These are phyloP conservation scores for Hyaloscypha hepaticicola DNA, from an alignment of 495 filamentous ascomycete genomes.

Conservation along the genomic window DNA sequence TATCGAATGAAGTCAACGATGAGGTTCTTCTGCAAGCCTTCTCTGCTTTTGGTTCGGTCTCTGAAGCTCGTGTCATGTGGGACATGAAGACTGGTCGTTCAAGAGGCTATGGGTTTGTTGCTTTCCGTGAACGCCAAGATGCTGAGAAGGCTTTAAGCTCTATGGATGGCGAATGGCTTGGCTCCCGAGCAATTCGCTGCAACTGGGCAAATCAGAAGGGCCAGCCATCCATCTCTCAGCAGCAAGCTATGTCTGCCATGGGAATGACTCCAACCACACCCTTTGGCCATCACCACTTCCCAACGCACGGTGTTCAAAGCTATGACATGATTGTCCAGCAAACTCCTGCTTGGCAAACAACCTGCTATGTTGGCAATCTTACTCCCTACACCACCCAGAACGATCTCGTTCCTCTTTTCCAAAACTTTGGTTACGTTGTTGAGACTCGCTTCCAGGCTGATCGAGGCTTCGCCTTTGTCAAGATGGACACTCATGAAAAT, in stretches of 20 bases:
- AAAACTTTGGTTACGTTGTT: constrained; percentile 96
- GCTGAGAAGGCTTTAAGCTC: constrained; percentile 94
- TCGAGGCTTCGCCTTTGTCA: constrained; percentile 97
- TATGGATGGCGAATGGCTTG: constrained; percentile 99
- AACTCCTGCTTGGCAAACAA: constrained; percentile 99
- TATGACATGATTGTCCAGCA: constrained; percentile 97
- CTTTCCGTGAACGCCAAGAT: constrained; percentile 90
- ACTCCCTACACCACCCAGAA: constrained; percentile 97
- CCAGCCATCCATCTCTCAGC: constrained; percentile 95
- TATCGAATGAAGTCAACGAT: constrained; percentile 99
- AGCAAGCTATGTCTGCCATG: constrained; percentile 95
- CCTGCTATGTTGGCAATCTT: constrained; percentile 96
- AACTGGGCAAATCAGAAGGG: constrained; percentile 99
- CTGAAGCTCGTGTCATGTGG: constrained; percentile 99
- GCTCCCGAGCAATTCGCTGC: constrained; percentile 96
- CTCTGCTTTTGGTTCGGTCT: constrained; percentile 92
- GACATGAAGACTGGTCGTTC: constrained; percentile 99
- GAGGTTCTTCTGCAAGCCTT: constrained; percentile 94
- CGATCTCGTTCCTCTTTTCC: constrained; percentile 93
- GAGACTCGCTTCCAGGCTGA: constrained; percentile 98
- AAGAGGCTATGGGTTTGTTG: constrained; percentile 96
- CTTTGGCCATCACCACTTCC: constrained; percentile 97
- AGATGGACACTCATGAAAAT: constrained; percentile 99
- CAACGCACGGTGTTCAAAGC: constrained; percentile 92
- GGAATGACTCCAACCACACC: constrained; percentile 98